Base-by-base conservation (phyloP, 164 flowering plant species). In the Aristolochia californica region DNA sequence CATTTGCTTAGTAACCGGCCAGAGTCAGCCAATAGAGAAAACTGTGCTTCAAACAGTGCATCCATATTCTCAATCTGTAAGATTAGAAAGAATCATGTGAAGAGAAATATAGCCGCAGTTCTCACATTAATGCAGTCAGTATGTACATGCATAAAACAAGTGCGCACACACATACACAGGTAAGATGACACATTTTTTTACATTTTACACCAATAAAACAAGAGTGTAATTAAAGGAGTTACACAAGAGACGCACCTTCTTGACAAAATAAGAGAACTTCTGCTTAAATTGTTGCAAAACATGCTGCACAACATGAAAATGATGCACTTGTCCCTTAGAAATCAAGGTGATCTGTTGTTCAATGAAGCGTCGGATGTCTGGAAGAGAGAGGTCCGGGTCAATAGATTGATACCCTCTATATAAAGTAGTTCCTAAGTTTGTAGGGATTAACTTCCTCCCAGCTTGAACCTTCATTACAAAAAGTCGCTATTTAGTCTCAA, bases 351-450 rank as follows among this genome's bases (percentile, higher is more conserved):
- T 91, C 68, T 91, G 98, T n/a, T 86, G 96, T 77, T 91, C 98
- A 49, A 91, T 91, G 77, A 91, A 91, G 74, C 98, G 78, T 21
- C 98, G 85, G 54, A 91, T 91, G 59, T 88, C 96, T 30, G 98
- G 98, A 68, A 91, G 75, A 72, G 91, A 91, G 38, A 91, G 87
- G 66, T 91, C 98, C 49, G 98, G 91, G 79, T 91, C 98, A 61
- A 85, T 88, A 56, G 77, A 76, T 53, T 91, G 93, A 73, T 91
- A 91, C 45, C 98, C 98, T 75, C 96, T 80, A 65, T 88, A 71
- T 18, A 91, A 70, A 48, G 86, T 82, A 63, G 83, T 79, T 55
- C 98, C 98, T 43, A 91, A 74, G 24, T 86, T 62, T 43, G 98
- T 91, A 49, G 96, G 98, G 68, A 77, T 81, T 80, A 91, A 73